Conservation (phyloP, 1,139 yeast species). For the Saccharomycopsis crataegensis region DNA sequence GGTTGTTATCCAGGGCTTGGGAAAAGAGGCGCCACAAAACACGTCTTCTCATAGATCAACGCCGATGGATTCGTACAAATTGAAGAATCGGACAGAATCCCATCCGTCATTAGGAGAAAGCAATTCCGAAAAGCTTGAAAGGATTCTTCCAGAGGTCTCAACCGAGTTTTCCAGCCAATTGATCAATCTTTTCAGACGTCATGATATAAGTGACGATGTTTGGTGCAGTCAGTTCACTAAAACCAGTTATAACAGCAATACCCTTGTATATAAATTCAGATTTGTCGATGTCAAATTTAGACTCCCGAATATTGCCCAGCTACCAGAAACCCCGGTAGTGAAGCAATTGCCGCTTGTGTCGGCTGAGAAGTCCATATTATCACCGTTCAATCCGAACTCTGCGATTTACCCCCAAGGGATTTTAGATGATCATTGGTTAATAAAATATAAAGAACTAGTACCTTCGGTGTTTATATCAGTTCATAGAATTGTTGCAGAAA, state of each 20-base stretch:
- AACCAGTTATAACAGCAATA: constrained; percentile 21
- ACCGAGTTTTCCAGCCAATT: constrained; percentile 26
- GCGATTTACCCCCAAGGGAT: constrained; percentile 36
- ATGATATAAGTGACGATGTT: constrained; percentile 25
- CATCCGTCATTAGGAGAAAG: not conserved
- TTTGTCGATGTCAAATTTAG: constrained; percentile 25
- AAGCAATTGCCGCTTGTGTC: constrained; percentile 7
- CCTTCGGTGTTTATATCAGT: constrained; percentile 40
- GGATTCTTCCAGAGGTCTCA: constrained; percentile 25
- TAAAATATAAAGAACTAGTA: constrained; percentile 35
- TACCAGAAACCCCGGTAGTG: constrained; percentile 6
- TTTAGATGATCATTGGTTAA: constrained; percentile 40
- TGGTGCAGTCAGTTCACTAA: constrained; percentile 28
- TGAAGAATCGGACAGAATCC: not conserved
- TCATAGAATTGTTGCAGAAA: constrained; percentile 29
- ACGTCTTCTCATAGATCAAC: not conserved
- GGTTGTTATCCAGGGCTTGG: constrained; percentile 33
- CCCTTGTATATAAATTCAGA: constrained; percentile 26
- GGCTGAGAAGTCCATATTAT: constrained; percentile 20
- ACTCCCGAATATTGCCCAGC: constrained; percentile 21
- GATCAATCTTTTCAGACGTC: constrained; percentile 25
- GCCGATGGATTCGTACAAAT: too few species aligned
- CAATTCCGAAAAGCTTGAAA: constrained; percentile 22
- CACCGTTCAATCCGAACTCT: constrained; percentile 36
- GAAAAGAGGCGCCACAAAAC: constrained; percentile 12